These are phyloP conservation scores for Fusarium tupiense DNA, from an alignment of 2,329 filamentous ascomycete species.

Conservation along the genomic window DNA sequence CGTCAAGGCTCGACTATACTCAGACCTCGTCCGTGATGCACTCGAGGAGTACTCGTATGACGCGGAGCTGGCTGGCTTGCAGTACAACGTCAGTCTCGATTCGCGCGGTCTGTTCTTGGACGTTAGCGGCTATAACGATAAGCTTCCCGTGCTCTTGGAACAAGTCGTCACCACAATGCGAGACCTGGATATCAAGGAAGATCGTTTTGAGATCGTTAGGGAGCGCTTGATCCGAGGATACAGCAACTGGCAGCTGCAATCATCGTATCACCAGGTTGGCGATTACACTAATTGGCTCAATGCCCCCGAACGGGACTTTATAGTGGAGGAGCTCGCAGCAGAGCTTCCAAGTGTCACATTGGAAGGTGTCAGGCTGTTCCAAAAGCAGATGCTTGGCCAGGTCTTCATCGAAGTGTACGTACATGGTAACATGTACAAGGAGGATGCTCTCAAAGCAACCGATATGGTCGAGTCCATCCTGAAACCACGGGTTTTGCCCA, in stretches of 20 bases:
- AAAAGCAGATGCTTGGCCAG: constrained; percentile 82
- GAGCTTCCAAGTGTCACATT: constrained; percentile 74
- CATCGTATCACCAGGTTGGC: constrained; percentile 88
- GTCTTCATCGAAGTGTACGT: constrained; percentile 88
- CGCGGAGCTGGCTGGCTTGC: constrained; percentile 88
- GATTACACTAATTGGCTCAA: constrained; percentile 85
- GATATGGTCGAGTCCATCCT: constrained; percentile 83
- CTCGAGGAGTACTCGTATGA: constrained; percentile 95
- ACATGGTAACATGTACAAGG: constrained; percentile 53
- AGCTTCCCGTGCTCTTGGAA: constrained; percentile 88
- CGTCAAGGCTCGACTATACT: constrained; percentile 82
- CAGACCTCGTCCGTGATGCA: constrained; percentile 87
- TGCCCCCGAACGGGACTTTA: constrained; percentile 74
- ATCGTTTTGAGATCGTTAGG: constrained; percentile 91
- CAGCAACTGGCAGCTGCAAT: constrained; percentile 83
- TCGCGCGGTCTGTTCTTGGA: constrained; percentile 79
- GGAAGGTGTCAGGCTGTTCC: constrained; percentile 79
- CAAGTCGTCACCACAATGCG: constrained; percentile 70
- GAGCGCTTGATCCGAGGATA: constrained; percentile 81
- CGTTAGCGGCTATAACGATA: constrained; percentile 94
- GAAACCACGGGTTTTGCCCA: constrained; percentile 77
- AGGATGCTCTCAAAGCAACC: constrained; percentile 87
- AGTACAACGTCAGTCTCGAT: constrained; percentile 81
- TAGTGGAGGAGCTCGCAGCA: constrained; percentile 75
- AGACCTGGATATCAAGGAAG: constrained; percentile 83